Conservation (phyloP, 1,139 yeast species). For the Candida sojae region DNA sequence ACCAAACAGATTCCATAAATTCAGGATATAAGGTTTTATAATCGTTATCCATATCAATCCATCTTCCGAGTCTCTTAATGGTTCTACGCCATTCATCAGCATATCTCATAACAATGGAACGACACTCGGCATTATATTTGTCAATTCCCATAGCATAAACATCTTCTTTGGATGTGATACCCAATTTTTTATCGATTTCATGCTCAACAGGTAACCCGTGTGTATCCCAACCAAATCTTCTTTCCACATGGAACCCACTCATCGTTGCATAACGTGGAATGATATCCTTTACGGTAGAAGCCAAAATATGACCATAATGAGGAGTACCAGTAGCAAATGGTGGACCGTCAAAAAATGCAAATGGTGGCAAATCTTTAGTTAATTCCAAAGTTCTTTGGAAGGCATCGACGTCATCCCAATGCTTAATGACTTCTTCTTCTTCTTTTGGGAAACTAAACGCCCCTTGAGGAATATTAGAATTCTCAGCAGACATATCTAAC, state of each 20-base stretch:
- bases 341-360: conserved; percentile 97
- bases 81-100: conserved; percentile 94
- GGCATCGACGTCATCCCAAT: conserved; percentile 91
- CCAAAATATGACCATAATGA: conserved; percentile 95
- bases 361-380: conserved; percentile 82
- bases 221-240: conserved; percentile 99
- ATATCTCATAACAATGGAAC: conserved; percentile 95
- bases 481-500: conserved; percentile 29
- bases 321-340: conserved; percentile 99
- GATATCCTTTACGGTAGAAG: conserved; percentile 95
- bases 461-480: conserved; percentile 15
- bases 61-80: conserved; percentile 92
- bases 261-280: conserved; percentile 97
- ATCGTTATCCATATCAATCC: conserved; percentile 99
- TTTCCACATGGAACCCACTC: conserved; percentile 95
- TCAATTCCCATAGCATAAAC: conserved; percentile 92
- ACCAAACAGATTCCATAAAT: conserved; percentile 98
- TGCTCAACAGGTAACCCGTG: conserved; percentile 99
- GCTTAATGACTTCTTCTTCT: conserved; percentile 76
- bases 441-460: conserved; percentile 77
- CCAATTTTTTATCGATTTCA: conserved; percentile 96
- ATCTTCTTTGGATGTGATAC: conserved; percentile 90
- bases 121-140: conserved; percentile 91
- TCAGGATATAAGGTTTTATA: conserved; percentile 94
- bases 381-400: conserved; percentile 84